Conservation (phyloP, 2,329 filamentous ascomycete species). For the Colletotrichum sp. region DNA sequence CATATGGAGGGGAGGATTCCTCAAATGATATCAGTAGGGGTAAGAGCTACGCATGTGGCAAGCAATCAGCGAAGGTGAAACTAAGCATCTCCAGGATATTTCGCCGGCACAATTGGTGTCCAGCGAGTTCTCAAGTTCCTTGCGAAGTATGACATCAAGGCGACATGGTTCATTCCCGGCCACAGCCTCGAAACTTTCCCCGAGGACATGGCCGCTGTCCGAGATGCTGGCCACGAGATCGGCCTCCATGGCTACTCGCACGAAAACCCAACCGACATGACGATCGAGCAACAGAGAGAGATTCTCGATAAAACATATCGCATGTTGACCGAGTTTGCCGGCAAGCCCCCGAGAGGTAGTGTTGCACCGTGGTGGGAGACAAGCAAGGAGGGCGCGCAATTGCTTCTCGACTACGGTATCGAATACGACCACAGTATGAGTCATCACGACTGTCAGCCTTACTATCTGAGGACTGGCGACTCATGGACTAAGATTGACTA, state of each 20-base stretch:
- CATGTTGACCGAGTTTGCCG: slow-evolving; percentile 70
- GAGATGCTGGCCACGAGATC: slow-evolving; percentile 53
- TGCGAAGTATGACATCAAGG: slow-evolving; percentile 74
- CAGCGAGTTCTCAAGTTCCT: slow-evolving; percentile 73
- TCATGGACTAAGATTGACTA: slow-evolving; percentile 74
- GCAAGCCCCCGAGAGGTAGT: slow-evolving; percentile 73
- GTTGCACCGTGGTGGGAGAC: slow-evolving; percentile 81
- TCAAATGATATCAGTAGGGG: slow-evolving; percentile 75
- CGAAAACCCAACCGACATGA: slow-evolving; percentile 77
- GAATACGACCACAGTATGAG: slow-evolving; percentile 74
- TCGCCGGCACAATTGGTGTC: slow-evolving; percentile 71
- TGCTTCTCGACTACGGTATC: slow-evolving; percentile 70
- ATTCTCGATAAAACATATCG: slow-evolving; percentile 77
- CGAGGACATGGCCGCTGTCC: slow-evolving; percentile 46
- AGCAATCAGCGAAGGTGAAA: background rate
- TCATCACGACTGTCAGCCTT: slow-evolving; percentile 69
- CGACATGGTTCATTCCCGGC: slow-evolving; percentile 58
- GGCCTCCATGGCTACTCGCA: slow-evolving; percentile 76
- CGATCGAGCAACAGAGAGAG: slow-evolving; percentile 74
- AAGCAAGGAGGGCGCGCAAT: slow-evolving; percentile 68
- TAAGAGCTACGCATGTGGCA: slow-evolving; percentile 25
- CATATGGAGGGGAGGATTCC: slow-evolving; percentile 75
- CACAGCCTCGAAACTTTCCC: slow-evolving; percentile 55
- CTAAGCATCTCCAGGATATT: slow-evolving; percentile 53
- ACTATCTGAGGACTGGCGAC: slow-evolving; percentile 68